Percentiles rank a stretch among this genome's conserved stretches.
Evolutionary conservation across 257 asterid genomes (phyloP).

Genomic region (Paulownia fortunei): DNA sequence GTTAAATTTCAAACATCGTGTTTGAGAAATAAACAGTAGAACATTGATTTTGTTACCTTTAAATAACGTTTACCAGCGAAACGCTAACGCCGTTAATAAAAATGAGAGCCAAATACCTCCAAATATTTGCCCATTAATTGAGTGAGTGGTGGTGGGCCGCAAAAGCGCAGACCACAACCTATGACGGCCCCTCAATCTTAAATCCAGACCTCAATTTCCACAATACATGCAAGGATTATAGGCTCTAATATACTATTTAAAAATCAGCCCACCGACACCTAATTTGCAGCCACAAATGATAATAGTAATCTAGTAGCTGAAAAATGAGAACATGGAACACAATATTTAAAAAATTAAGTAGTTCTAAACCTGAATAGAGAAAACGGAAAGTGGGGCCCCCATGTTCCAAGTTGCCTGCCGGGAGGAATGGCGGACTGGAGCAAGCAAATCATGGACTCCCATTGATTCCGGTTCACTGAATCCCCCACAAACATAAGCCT

Average conservation of each 20-base stretch:
- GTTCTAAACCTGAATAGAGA: constrained; percentile 55
- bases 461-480: constrained; percentile 78
- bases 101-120: no score
- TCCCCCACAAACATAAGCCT: constrained; percentile 81
- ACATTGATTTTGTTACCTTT: no score
- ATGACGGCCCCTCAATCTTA: neutral
- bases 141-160: neutral
- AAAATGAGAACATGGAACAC: neutral
- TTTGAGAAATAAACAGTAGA: no score
- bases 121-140: no score
- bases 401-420: constrained; percentile 58
- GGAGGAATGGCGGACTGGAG: constrained; percentile 56
- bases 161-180: neutral
- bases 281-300: neutral
- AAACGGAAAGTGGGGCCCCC: constrained; percentile 68
- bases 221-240: no score
- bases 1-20: no score
- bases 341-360: neutral
- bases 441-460: constrained; percentile 87
- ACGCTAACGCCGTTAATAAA: no score
- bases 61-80: no score
- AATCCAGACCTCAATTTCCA: no score
- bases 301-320: no score
- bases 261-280: constrained; percentile 31
- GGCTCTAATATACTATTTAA: neutral